Base-by-base conservation (phyloP, 371 early-diverging fungal species). In the Mucor irregularis region DNA sequence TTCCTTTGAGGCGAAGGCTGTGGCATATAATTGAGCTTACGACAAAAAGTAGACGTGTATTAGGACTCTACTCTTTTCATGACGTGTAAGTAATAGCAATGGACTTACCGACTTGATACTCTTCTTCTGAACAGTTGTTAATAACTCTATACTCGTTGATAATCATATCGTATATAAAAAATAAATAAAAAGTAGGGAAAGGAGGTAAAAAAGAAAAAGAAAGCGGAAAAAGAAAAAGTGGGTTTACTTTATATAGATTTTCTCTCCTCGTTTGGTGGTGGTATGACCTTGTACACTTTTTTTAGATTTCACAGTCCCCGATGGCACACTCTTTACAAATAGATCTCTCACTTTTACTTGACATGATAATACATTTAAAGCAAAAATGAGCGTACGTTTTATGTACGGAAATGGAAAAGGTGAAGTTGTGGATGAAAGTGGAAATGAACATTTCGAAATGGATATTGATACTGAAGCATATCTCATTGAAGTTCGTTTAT, bases 71-170 rank as follows among this genome's bases (percentile, higher is more conserved):
- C 5, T 48, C 3, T 3, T 38, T 26, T 34, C 6, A 24, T 29
- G 5, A 14, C 19, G 29, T 7, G 22, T 29, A n/a, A n/a, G n/a
- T n/a, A n/a, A n/a, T n/a, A n/a, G n/a, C n/a, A n/a, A n/a, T n/a
- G n/a, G n/a, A 25, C 29, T 47, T 61, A 61, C 62, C 61, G 57
- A 79, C 72, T 70, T 86, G 76, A 68, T 88, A 88, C 69, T 88
- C 89, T 16, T 74, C 77, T 28, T 80, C 74, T 14, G 87, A 80
- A 65, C 84, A 84, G 68, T 87, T 86, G 71, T 83, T 88, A 19
- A 76, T 76, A 40, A 88, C 78, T 64, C 87, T 71, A 60, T 82
- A 88, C 50, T 88, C 89, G 62, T 81, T 86, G 53, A 87, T 82
- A 49, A 82, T 64, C 67, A 85, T 85, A 45, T 44, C 28, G 11